Evolutionary conservation across 2,329 filamentous ascomycete species (phyloP).

Genomic region (Nannizziopsis barbatae): DNA sequence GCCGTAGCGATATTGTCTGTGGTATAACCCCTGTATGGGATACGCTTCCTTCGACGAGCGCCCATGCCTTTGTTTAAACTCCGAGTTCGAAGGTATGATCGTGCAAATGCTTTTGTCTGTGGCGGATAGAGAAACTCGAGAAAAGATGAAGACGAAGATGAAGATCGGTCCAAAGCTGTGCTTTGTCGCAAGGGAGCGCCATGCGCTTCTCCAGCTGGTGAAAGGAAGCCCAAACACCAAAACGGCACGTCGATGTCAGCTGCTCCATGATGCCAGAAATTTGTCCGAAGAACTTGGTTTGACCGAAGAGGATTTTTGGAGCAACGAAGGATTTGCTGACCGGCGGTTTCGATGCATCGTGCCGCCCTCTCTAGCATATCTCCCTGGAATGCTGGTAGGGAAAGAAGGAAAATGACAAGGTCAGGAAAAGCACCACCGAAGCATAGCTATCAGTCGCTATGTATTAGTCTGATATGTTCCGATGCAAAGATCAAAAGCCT

Average conservation of each 20-base stretch:
- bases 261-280: constrained; percentile 28
- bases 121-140: constrained; percentile 35
- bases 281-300: constrained; percentile 26
- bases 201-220: not conserved
- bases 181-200: not conserved
- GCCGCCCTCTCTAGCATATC: constrained; percentile 44
- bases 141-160: constrained; percentile 1
- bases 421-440: not conserved
- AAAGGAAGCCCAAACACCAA: constrained; percentile 27
- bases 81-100: constrained; percentile 7
- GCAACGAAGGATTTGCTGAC: constrained; percentile 36
- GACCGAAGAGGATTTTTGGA: constrained; percentile 31
- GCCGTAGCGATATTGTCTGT: not conserved
- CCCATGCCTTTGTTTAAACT: not conserved
- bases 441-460: constrained; percentile 9
- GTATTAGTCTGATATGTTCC: not conserved
- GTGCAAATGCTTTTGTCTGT: constrained; percentile 17
- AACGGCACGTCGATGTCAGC: constrained; percentile 23
- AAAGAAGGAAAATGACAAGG: not conserved
- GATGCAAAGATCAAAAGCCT: not conserved
- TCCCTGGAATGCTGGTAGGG: constrained; percentile 21
- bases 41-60: constrained; percentile 15
- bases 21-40: constrained; percentile 16
- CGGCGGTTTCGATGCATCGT: constrained; percentile 41
- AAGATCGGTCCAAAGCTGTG: not conserved